A percentile compares a stretch with the other conserved stretches of the same genome.
Evolutionary conservation across 257 asterid genomes (phyloP).

Genomic region (Nicotiana otophora): DNA sequence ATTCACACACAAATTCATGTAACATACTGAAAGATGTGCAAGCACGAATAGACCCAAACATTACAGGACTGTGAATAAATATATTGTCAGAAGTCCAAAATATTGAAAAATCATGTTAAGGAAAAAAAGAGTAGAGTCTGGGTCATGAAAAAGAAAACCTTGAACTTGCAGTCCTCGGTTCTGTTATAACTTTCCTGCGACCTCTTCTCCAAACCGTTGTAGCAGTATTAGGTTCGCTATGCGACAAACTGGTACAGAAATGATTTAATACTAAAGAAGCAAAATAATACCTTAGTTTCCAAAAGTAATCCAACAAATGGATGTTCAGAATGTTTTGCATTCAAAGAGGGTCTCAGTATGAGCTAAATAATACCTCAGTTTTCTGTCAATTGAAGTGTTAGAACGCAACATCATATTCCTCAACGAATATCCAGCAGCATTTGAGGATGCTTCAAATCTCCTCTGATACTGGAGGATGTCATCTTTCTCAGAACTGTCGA

Average conservation of each 20-base stretch:
- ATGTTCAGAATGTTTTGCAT: not conserved
- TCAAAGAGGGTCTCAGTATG: not conserved
- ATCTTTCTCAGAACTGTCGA: conserved; percentile 77
- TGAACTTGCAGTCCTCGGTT: conserved; percentile 92
- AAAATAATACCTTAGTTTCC: not conserved
- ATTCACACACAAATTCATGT: not conserved
- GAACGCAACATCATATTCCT: conserved; percentile 78
- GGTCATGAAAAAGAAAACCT: conserved; percentile 42
- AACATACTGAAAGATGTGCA: not conserved
- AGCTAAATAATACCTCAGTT: conserved; percentile 50
- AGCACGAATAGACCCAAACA: not conserved
- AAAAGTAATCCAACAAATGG: not conserved
- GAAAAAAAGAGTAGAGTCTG: not conserved
- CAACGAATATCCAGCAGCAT: conserved; percentile 75
- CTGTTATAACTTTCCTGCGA: conserved; percentile 78
- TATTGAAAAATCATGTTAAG: not conserved
- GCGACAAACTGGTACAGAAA: conserved; percentile 59
- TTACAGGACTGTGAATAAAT: not conserved
- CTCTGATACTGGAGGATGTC: conserved; percentile 63
- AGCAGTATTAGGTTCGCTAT: conserved; percentile 84
- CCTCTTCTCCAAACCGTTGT: conserved; percentile 91
- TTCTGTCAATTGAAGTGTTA: conserved; percentile 65
- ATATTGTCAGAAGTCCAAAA: not conserved
- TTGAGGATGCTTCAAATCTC: conserved; percentile 65
- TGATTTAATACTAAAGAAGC: conserved; percentile 12